Evolutionary conservation across 2,329 filamentous ascomycete species (phyloP).

Genomic region (Leptographium galeiforme): DNA sequence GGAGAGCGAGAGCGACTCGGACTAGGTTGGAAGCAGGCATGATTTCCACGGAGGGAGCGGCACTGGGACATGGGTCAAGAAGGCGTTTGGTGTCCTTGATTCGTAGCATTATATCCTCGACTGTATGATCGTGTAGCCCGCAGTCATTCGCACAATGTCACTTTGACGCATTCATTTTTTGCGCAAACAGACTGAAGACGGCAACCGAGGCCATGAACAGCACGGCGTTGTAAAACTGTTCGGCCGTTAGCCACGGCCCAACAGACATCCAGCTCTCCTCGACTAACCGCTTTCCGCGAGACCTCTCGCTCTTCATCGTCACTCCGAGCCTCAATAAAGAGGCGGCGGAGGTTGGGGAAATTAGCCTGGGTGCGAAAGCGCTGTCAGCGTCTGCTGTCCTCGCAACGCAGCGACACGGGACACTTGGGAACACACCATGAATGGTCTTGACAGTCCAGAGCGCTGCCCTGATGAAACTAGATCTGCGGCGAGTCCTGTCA

Average conservation of each 20-base stretch:
- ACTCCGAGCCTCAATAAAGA: slow-evolving; percentile 88
- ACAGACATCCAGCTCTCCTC: slow-evolving; percentile 1
- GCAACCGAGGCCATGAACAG: slow-evolving; percentile 94
- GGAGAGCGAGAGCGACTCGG: slow-evolving; percentile 52
- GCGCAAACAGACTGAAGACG: slow-evolving; percentile 83
- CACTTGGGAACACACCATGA: neutral
- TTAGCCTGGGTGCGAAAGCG: slow-evolving; percentile 42
- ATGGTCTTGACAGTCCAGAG: neutral
- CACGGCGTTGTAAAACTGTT: slow-evolving; percentile 91
- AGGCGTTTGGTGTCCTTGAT: neutral
- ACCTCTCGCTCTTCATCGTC: slow-evolving; percentile 92
- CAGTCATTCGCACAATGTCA: slow-evolving; percentile 9
- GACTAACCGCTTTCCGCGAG: slow-evolving; percentile 69
- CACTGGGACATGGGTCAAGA: neutral
- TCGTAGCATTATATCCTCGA: neutral
- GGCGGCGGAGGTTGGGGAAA: slow-evolving; percentile 84
- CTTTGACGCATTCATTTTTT: slow-evolving; percentile 54
- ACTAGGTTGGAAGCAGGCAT: slow-evolving; percentile 21
- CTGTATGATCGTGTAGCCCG: neutral
- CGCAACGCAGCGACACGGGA: neutral
- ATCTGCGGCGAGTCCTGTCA: neutral
- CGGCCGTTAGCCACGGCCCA: neutral
- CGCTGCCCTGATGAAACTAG: neutral
- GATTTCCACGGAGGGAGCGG: neutral
- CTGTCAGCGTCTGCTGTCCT: slow-evolving; percentile 1